Conservation (phyloP, 2,329 filamentous ascomycete species). For the Neurospora crassa region DNA sequence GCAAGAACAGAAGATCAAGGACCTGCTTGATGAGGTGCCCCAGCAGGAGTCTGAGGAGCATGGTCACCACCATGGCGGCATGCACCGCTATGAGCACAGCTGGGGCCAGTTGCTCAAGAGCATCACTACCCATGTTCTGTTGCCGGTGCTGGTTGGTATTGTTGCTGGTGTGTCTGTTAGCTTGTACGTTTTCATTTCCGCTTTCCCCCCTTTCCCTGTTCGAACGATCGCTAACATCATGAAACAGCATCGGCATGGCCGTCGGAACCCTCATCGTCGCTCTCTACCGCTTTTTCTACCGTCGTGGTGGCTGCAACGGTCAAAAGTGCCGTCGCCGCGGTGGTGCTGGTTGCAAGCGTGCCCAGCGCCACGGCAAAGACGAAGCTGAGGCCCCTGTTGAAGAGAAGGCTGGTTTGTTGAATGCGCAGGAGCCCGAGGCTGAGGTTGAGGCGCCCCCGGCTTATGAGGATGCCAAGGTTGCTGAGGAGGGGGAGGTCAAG, state of each 20-base stretch:
- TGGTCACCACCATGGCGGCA: slow-evolving; percentile 9
- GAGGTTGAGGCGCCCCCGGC: slow-evolving; percentile 14
- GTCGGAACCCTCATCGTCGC: slow-evolving; percentile 53
- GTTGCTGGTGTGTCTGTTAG: slow-evolving; percentile 59
- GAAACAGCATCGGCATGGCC: slow-evolving; percentile 49
- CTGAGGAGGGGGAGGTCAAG: background rate
- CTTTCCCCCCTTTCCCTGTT: background rate
- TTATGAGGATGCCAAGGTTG: slow-evolving; percentile 15
- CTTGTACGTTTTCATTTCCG: slow-evolving; percentile 34
- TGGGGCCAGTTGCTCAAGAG: slow-evolving; percentile 43
- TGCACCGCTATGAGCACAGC: slow-evolving; percentile 19
- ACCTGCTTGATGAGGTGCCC: background rate
- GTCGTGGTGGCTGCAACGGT: slow-evolving; percentile 23
- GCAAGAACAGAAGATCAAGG: background rate
- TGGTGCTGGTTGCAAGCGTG: background rate
- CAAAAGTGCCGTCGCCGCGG: slow-evolving; percentile 14
- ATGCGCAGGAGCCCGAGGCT: slow-evolving; percentile 20
- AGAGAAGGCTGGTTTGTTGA: slow-evolving; percentile 43
- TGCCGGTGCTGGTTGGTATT: slow-evolving; percentile 61
- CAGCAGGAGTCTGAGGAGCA: slow-evolving; percentile 13
- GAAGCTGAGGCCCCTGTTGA: slow-evolving; percentile 30
- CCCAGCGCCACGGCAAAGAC: slow-evolving; percentile 13
- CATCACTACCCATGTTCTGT: slow-evolving; percentile 51
- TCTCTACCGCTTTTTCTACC: slow-evolving; percentile 42
- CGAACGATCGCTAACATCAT: slow-evolving; percentile 20